Evolutionary conservation across 139 green algal genomes (phyloP).

Genomic region (Chlamydomonas urium): DNA sequence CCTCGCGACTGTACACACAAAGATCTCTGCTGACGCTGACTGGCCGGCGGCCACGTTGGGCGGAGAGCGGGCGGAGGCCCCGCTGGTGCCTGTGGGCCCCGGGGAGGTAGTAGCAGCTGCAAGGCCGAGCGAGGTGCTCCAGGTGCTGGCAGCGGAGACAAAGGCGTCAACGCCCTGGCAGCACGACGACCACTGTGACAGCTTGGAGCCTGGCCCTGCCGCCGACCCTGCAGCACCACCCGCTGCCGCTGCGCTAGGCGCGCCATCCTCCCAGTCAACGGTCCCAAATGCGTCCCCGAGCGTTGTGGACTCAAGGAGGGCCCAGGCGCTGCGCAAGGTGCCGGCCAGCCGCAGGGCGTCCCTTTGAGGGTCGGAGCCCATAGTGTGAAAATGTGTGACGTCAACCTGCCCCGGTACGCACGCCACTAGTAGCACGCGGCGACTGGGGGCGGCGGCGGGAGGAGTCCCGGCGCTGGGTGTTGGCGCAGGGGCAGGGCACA

Average conservation of each 20-base stretch:
- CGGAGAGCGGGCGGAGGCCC: too few species aligned
- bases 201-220: background rate
- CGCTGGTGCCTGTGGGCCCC: too few species aligned
- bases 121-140: too few species aligned
- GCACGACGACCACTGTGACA: slow-evolving; percentile 2
- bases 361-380: too few species aligned
- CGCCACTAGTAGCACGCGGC: background rate
- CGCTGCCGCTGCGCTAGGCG: background rate
- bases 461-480: background rate
- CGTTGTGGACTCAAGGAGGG: background rate
- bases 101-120: too few species aligned
- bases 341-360: too few species aligned
- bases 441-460: background rate
- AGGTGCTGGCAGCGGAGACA: too few species aligned
- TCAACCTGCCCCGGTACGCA: background rate
- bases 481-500: background rate
- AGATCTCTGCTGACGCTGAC: too few species aligned
- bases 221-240: background rate
- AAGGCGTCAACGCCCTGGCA: background rate
- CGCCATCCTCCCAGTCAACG: too few species aligned
- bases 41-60: too few species aligned
- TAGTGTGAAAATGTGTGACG: too few species aligned
- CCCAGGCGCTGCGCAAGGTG: background rate
- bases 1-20: too few species aligned
- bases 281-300: background rate